Percentiles rank a stretch among this genome's conserved stretches.
These are phyloP conservation scores for Phytophthora multivora DNA, from an alignment of 352 stramenopile species.

Conservation along the genomic window DNA sequence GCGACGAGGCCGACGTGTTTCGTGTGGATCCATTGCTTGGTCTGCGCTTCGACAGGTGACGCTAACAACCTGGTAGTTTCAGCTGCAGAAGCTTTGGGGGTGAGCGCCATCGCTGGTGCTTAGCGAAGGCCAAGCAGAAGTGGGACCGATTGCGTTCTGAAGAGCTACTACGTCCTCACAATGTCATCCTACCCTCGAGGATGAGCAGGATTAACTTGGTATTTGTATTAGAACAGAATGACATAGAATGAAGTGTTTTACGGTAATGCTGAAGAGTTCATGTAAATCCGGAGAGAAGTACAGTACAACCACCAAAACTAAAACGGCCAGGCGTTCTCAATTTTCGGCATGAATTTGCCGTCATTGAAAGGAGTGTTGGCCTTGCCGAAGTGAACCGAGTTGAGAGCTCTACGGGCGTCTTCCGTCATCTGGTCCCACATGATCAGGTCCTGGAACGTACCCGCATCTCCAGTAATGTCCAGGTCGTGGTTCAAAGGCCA, in stretches of 20 bases:
- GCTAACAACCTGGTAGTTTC: slow-evolving; percentile 15
- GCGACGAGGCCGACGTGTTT: slow-evolving; percentile 19
- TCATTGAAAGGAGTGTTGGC: slow-evolving; percentile 7
- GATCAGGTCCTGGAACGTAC: slow-evolving; percentile 8
- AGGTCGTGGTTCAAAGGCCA: slow-evolving; percentile 3
- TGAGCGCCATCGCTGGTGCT: no score
- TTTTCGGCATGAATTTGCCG: background rate
- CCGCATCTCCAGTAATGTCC: slow-evolving; percentile 1
- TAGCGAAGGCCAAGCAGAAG: no score
- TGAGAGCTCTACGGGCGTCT: slow-evolving; percentile 1
- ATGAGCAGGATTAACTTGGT: no score
- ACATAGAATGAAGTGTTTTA: no score
- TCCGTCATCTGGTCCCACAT: background rate
- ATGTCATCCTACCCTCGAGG: no score
- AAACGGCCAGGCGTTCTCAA: slow-evolving; percentile 4
- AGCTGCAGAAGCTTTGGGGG: background rate
- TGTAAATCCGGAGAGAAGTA: no score
- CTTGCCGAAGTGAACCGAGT: background rate
- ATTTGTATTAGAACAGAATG: no score
- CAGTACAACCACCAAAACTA: no score
- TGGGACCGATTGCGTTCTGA: no score
- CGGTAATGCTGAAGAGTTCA: no score
- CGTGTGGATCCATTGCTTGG: slow-evolving; percentile 2
- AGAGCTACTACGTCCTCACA: no score
- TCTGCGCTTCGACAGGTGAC: background rate